Percentiles rank a stretch among this genome's conserved stretches.
phyloP scores from a whole-genome alignment of 2,329 filamentous ascomycete genomes.

The Nothomitra cinnamomea region DNA sequence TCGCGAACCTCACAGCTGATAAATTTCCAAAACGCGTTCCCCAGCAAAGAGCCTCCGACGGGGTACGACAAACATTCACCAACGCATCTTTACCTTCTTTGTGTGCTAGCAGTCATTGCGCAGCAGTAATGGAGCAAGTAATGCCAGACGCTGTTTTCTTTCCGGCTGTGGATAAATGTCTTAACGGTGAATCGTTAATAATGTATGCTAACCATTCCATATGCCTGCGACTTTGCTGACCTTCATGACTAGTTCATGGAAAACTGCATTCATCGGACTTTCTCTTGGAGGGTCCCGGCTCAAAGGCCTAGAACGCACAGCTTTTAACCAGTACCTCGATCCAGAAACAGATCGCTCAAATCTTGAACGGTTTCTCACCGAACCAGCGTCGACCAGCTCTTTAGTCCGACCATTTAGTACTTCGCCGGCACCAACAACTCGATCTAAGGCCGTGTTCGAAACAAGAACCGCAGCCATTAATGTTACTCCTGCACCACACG shows the following conservation, averaged over 20 bases:
- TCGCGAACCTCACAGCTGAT: not conserved
- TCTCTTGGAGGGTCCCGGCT: slow-evolving; percentile 22
- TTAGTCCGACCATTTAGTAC: slow-evolving; percentile 52
- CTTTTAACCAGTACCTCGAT: too few species aligned
- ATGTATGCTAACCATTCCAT: slow-evolving; percentile 40
- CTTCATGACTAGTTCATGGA: slow-evolving; percentile 39
- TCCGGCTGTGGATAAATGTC: slow-evolving; percentile 68
- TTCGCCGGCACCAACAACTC: slow-evolving; percentile 44
- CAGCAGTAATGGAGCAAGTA: not conserved
- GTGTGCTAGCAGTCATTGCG: not conserved
- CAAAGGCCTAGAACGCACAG: too few species aligned
- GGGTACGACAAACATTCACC: not conserved
- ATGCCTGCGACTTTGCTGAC: slow-evolving; percentile 4
- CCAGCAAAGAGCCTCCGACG: not conserved
- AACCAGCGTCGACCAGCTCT: slow-evolving; percentile 49
- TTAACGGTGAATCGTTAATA: slow-evolving; percentile 63
- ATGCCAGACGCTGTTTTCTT: slow-evolving; percentile 49
- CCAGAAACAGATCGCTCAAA: slow-evolving; percentile 32
- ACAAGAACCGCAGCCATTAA: slow-evolving; percentile 78
- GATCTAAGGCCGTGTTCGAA: slow-evolving; percentile 57
- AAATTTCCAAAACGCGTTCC: not conserved
- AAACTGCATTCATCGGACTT: slow-evolving; percentile 35
- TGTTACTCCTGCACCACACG: slow-evolving; percentile 48
- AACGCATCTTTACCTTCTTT: not conserved
- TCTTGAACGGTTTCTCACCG: slow-evolving; percentile 52